phyloP scores from a whole-genome alignment of 2,329 filamentous ascomycete species.

The Amesomyces nigricolor region DNA sequence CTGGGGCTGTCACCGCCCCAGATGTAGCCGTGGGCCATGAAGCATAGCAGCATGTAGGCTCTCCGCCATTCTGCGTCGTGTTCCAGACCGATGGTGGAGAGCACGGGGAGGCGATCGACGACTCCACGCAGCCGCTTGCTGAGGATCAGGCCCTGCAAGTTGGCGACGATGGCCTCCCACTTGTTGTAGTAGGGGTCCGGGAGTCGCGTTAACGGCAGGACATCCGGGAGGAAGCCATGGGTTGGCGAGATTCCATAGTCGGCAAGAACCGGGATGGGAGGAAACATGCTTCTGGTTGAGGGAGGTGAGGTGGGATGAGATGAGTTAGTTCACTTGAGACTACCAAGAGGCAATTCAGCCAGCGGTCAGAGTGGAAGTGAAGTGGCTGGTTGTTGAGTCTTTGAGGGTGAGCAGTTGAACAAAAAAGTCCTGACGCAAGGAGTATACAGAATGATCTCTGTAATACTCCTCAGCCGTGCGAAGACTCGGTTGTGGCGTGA shows the following conservation, averaged over 20 bases:
- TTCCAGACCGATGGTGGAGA: constrained; percentile 76
- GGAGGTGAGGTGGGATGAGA: background rate
- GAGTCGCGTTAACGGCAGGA: constrained; percentile 71
- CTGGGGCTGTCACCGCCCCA: constrained; percentile 85
- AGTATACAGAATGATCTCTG: constrained; percentile 54
- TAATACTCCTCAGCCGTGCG: constrained; percentile 60
- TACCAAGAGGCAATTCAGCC: background rate
- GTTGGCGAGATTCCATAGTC: constrained; percentile 75
- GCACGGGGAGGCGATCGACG: constrained; percentile 73
- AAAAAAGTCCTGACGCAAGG: constrained; percentile 54
- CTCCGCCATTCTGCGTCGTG: constrained; percentile 87
- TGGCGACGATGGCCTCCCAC: constrained; percentile 83
- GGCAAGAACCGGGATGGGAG: constrained; percentile 56
- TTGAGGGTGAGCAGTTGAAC: constrained; percentile 13
- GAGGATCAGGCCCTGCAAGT: constrained; percentile 80
- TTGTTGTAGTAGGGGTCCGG: constrained; percentile 89
- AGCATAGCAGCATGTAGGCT: constrained; percentile 83
- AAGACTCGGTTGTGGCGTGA: constrained; percentile 31
- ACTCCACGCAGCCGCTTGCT: constrained; percentile 76
- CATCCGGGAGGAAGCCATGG: constrained; percentile 82
- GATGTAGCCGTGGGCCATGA: constrained; percentile 92
- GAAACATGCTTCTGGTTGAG: constrained; percentile 42
- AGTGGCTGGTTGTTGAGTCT: background rate
- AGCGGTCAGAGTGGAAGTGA: background rate
- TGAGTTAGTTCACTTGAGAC: constrained; percentile 7